These are phyloP conservation scores for Pleurotus citrinopileatus DNA, from an alignment of 768 basidiomycete species.

Conservation along the genomic window DNA sequence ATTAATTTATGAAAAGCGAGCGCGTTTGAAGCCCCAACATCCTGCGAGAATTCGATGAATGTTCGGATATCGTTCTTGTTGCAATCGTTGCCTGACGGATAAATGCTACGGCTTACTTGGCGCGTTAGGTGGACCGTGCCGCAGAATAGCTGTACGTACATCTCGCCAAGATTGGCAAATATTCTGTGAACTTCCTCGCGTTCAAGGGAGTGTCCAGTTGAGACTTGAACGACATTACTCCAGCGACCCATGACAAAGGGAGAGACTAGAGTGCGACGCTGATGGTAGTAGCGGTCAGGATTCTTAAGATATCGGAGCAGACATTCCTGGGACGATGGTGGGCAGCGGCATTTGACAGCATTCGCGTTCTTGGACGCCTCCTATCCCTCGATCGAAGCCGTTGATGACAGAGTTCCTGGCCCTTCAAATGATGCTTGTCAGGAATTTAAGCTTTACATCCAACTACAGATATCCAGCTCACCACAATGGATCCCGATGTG, in stretches of 20 bases:
- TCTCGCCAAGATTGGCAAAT: conserved; percentile 19
- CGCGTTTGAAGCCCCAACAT: conserved; percentile 20
- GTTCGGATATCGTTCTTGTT: conserved; percentile 14
- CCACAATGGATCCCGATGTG: too few relatives aligned
- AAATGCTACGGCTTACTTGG: background rate
- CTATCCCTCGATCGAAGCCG: background rate
- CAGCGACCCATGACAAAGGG: conserved; percentile 22
- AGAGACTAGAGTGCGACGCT: too few relatives aligned
- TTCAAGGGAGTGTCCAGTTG: background rate
- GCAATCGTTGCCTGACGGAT: conserved; percentile 4
- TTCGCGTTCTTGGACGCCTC: background rate
- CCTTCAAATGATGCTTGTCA: too few relatives aligned
- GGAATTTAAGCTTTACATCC: background rate
- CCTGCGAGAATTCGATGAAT: conserved; percentile 22
- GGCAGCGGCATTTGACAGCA: background rate
- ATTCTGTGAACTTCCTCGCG: conserved; percentile 17
- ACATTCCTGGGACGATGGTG: background rate
- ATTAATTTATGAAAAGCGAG: conserved; percentile 18
- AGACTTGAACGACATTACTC: conserved; percentile 17
- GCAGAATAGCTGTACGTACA: conserved; percentile 15
- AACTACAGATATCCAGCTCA: too few relatives aligned
- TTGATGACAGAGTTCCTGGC: background rate
- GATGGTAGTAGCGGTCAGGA: background rate
- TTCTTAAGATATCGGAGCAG: background rate
- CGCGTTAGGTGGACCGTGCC: conserved; percentile 10